A percentile compares a stretch with the other conserved stretches of the same genome.
Conservation (phyloP, 148 eudicot genomes). For the Camellia sinensis region DNA sequence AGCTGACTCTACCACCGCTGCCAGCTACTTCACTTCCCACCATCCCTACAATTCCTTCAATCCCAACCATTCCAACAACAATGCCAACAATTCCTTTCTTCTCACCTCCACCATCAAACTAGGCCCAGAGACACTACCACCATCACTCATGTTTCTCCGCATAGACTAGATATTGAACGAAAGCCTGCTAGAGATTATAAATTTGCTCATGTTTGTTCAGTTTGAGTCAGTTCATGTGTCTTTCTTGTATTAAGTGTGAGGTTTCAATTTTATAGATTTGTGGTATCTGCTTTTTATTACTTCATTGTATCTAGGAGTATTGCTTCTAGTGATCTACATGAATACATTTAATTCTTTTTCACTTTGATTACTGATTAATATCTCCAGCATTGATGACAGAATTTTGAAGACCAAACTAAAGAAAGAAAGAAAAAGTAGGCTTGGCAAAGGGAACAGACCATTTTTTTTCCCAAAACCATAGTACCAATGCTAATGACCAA, state of each 20-base stretch:
- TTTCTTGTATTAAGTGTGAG: neutral
- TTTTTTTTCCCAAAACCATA: neutral
- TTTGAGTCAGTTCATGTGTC: neutral
- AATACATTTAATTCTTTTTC: neutral
- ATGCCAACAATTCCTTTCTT: neutral
- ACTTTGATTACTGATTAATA: neutral
- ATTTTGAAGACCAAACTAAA: too few relatives aligned
- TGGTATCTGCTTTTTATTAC: neutral
- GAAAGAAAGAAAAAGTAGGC: too few relatives aligned
- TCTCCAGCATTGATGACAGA: too few relatives aligned
- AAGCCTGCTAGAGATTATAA: neutral
- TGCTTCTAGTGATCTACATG: neutral
- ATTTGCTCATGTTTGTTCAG: neutral
- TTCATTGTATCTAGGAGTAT: neutral
- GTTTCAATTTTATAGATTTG: neutral
- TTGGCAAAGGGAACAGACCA: too few relatives aligned
- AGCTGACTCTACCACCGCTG: slow-evolving; percentile 9
- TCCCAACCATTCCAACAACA: neutral
- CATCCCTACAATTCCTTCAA: neutral
- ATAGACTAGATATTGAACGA: neutral
- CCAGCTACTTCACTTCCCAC: slow-evolving; percentile 9
- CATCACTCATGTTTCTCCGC: neutral
- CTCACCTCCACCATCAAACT: neutral
- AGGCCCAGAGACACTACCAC: neutral
- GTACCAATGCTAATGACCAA: too few relatives aligned